Percentiles rank a stretch among this genome's conserved stretches.
phyloP scores from a whole-genome alignment of 2,329 filamentous ascomycete species.

The Exserohilum rostratum region DNA sequence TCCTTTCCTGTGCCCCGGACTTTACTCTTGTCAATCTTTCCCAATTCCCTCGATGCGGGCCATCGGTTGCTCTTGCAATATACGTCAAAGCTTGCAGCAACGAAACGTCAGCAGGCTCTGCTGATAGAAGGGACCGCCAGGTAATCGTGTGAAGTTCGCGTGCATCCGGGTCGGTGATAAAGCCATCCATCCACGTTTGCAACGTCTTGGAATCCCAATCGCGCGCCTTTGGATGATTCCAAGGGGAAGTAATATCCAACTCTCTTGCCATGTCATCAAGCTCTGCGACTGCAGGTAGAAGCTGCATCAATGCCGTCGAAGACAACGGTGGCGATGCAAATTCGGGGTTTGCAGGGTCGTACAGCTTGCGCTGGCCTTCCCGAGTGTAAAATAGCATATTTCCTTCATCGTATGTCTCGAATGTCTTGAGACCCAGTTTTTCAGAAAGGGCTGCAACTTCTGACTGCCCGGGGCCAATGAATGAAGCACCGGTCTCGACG shows the following conservation, averaged over 20 bases:
- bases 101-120: conserved; percentile 20
- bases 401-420: conserved; percentile 22
- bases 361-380: conserved; percentile 17
- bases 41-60: conserved; percentile 20
- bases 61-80: conserved; percentile 27
- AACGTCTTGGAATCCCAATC: conserved; percentile 25
- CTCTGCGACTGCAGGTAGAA: conserved; percentile 15
- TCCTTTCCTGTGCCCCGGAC: conserved; percentile 24
- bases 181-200: conserved; percentile 11
- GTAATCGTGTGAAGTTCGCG: conserved; percentile 15
- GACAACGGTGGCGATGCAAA: conserved; percentile 22
- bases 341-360: conserved; percentile 15
- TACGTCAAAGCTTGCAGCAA: conserved; percentile 28
- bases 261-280: conserved; percentile 25
- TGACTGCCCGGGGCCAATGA: conserved; percentile 32
- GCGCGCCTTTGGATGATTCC: conserved; percentile 16
- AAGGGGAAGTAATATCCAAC: conserved; percentile 25
- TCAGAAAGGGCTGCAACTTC: conserved; percentile 22
- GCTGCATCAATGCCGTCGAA: conserved; percentile 13
- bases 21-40: conserved; percentile 16
- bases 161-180: conserved; percentile 13
- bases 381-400: conserved; percentile 21
- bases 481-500: conserved; percentile 31
- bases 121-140: conserved; percentile 20
- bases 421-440: conserved; percentile 26